These are phyloP conservation scores for Penicillium corylophilum DNA, from an alignment of 2,329 filamentous ascomycete genomes.

Conservation along the genomic window DNA sequence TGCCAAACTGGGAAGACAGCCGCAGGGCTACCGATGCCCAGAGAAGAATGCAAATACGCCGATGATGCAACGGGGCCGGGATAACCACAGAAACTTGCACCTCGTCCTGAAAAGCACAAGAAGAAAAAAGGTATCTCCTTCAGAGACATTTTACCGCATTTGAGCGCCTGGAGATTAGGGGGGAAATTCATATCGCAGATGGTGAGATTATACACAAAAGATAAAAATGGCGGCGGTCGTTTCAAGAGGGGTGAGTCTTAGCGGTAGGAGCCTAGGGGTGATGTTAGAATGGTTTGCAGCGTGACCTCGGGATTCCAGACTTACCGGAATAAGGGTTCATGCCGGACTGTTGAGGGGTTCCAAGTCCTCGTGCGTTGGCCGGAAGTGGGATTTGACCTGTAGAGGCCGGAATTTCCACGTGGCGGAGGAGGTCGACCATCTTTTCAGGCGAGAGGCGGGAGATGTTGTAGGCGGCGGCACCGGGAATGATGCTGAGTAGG, in stretches of 20 bases:
- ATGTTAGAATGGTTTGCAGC: not conserved
- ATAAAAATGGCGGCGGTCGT: not conserved
- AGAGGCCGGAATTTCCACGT: conserved; percentile 63
- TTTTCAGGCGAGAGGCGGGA: conserved; percentile 68
- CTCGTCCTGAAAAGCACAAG: not conserved
- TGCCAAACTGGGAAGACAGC: conserved; percentile 1
- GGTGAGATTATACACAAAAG: conserved; percentile 12
- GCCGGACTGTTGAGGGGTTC: conserved; percentile 23
- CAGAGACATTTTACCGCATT: not conserved
- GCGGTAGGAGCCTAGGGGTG: conserved; percentile 18
- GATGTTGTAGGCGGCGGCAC: conserved; percentile 68
- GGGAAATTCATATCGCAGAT: not conserved
- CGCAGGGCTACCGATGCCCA: conserved; percentile 1
- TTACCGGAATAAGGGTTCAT: conserved; percentile 37
- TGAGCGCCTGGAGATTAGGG: conserved; percentile 4
- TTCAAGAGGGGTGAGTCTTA: conserved; percentile 2
- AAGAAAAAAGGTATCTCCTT: not conserved
- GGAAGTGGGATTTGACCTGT: conserved; percentile 41
- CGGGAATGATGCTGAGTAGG: conserved; percentile 71
- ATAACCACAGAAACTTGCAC: not conserved
- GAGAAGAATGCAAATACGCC: conserved; percentile 15
- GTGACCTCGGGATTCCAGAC: conserved; percentile 1
- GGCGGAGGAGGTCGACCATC: conserved; percentile 71
- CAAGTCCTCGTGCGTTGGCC: conserved; percentile 32
- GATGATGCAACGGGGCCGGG: conserved; percentile 14